Evolutionary conservation across 306 rosid species (phyloP).

Genomic region (Carpinus fangiana): DNA sequence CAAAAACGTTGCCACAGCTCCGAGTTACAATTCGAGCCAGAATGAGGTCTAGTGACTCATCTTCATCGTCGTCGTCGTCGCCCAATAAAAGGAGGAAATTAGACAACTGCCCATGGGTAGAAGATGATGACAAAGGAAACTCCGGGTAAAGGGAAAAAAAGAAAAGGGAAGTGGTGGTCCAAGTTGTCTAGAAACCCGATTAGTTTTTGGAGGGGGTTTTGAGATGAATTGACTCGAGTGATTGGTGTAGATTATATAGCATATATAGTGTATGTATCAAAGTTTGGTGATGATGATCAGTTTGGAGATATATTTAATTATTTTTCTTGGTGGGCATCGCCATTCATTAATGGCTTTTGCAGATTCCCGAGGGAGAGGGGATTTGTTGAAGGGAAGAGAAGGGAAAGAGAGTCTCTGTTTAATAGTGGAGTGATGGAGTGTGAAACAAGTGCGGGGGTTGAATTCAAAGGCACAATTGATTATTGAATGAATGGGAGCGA

Average conservation of each 20-base stretch:
- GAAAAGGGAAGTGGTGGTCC: conserved; percentile 45
- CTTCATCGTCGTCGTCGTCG: conserved; percentile 40
- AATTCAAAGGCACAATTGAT: conserved; percentile 57
- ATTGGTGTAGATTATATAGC: conserved; percentile 56
- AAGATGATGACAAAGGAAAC: conserved; percentile 76
- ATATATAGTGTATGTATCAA: conserved; percentile 37
- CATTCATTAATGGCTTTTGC: conserved; percentile 74
- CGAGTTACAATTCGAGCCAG: conserved; percentile 55
- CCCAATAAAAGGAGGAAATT: conserved; percentile 79
- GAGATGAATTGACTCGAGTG: conserved; percentile 47
- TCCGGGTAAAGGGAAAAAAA: conserved; percentile 42
- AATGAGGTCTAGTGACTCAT: conserved; percentile 55
- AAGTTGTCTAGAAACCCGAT: conserved; percentile 61
- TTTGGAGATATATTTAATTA: conserved; percentile 39
- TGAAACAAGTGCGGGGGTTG: conserved; percentile 48
- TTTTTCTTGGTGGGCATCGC: conserved; percentile 53
- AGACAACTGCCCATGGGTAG: conserved; percentile 66
- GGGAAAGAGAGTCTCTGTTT: conserved; percentile 16
- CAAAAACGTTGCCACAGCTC: conserved; percentile 64
- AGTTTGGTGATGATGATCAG: conserved; percentile 48
- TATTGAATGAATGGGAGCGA: conserved; percentile 37
- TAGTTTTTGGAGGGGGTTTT: conserved; percentile 57
- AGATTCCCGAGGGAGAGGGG: conserved; percentile 77
- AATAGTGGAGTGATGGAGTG: conserved; percentile 52
- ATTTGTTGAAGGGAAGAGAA: conserved; percentile 24